Evolutionary conservation across 2,329 filamentous ascomycete genomes (phyloP).

Genomic region (Colletotrichum magnum): DNA sequence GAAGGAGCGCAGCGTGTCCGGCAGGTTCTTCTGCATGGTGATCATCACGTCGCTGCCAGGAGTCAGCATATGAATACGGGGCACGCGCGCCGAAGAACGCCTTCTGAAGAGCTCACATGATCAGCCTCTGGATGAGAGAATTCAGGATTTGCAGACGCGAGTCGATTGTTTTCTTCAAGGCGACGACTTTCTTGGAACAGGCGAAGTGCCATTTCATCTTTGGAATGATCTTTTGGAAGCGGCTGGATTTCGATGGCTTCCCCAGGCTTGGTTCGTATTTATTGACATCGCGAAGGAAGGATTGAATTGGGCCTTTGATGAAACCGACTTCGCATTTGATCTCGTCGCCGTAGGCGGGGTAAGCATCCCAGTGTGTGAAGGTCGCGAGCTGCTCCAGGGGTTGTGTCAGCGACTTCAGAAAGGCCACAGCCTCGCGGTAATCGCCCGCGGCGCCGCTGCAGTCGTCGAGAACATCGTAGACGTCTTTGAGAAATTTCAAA

Average conservation of each 20-base stretch:
- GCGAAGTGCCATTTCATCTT: background rate
- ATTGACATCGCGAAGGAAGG: background rate
- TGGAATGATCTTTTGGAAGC: background rate
- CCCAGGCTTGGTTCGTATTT: constrained; percentile 3
- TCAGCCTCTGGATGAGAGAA: background rate
- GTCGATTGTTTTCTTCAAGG: background rate
- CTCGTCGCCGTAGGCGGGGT: background rate
- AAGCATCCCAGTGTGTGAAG: background rate
- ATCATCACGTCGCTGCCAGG: background rate
- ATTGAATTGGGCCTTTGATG: background rate
- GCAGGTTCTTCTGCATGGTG: background rate
- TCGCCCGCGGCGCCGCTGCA: background rate
- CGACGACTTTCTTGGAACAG: background rate
- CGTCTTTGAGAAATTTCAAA: background rate
- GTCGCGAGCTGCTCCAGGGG: background rate
- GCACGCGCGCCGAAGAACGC: too few relatives aligned
- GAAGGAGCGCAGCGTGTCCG: background rate
- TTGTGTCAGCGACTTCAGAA: background rate
- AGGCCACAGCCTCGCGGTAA: background rate
- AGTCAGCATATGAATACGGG: too few relatives aligned
- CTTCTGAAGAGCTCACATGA: background rate
- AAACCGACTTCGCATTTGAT: background rate
- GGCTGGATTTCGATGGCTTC: background rate
- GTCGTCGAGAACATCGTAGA: constrained; percentile 1
- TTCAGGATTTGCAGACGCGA: background rate